phyloP scores from a whole-genome alignment of 805 yeast species.

The Candida rishiriensis region DNA sequence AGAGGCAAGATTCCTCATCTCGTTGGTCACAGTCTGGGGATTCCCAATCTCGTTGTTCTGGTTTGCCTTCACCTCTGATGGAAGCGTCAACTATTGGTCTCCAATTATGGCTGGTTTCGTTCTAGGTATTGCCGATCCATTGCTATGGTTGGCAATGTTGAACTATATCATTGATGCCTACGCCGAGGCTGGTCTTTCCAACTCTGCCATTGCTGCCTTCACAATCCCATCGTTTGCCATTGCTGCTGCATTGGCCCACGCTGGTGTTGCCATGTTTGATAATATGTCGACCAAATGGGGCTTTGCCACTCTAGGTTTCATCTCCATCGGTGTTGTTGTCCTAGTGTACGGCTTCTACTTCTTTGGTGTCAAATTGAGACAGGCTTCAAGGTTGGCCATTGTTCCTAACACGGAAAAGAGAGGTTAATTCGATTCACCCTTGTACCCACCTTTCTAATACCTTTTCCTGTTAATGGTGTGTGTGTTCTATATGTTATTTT shows the following conservation, averaged over 20 bases:
- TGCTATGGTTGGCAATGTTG: slow-evolving; percentile 34
- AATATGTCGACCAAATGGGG: slow-evolving; percentile 34
- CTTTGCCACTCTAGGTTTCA: slow-evolving; percentile 31
- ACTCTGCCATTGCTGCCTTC: slow-evolving; percentile 34
- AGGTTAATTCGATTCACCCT: too few species aligned
- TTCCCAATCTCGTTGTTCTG: slow-evolving; percentile 33
- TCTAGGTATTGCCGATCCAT: slow-evolving; percentile 31
- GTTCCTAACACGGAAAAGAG: neutral
- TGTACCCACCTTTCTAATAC: too few species aligned
- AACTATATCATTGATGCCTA: slow-evolving; percentile 32
- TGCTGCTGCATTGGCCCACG: slow-evolving; percentile 33
- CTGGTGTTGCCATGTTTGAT: slow-evolving; percentile 36
- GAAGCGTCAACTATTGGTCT: slow-evolving; percentile 31
- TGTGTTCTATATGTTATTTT: too few species aligned
- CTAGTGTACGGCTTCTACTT: slow-evolving; percentile 31
- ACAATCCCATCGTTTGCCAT: slow-evolving; percentile 34
- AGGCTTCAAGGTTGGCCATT: slow-evolving; percentile 28
- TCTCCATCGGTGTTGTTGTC: slow-evolving; percentile 29
- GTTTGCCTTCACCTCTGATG: slow-evolving; percentile 32
- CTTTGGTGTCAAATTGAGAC: slow-evolving; percentile 30
- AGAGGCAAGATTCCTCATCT: slow-evolving; percentile 30
- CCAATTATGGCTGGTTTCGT: slow-evolving; percentile 31
- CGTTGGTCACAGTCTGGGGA: slow-evolving; percentile 33
- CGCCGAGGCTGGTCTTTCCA: slow-evolving; percentile 29
- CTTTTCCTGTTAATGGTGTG: too few species aligned